Percentiles rank a stretch among this genome's conserved stretches.
Conservation (phyloP, 768 basidiomycete species). For the Auricularia sp. region DNA sequence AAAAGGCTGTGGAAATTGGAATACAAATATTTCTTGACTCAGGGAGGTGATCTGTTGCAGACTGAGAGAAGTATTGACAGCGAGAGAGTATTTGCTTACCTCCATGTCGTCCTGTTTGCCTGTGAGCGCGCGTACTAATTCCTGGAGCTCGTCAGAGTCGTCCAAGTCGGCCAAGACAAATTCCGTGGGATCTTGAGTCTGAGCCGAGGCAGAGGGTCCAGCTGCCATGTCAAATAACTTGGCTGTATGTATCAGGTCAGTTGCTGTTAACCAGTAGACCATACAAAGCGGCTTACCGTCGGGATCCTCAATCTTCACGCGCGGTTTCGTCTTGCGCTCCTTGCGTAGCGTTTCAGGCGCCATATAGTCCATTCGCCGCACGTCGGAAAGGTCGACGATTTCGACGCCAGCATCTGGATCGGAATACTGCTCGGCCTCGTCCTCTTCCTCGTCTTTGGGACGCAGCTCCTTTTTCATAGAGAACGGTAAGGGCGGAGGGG, state of each 20-base stretch:
- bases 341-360: constrained; percentile 66
- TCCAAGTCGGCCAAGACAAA: constrained; percentile 1
- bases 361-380: constrained; percentile 78
- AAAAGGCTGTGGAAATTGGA: constrained; percentile 85
- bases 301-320: constrained; percentile 38
- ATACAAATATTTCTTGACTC: constrained; percentile 65
- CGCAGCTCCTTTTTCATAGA: constrained; percentile 27
- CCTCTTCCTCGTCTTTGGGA: constrained; percentile 34
- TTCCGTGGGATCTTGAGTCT: not conserved
- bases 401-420: constrained; percentile 84
- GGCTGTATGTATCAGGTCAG: not conserved
- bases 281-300: constrained; percentile 9
- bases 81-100: not conserved
- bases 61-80: not conserved
- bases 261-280: not conserved
- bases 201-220: not conserved
- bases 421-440: constrained; percentile 59
- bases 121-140: not conserved
- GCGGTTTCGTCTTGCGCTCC: constrained; percentile 17
- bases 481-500: constrained; percentile 24
- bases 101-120: not conserved
- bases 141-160: not conserved
- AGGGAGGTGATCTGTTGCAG: not conserved
- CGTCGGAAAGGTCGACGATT: constrained; percentile 74
- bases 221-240: not conserved